Evolutionary conservation across 78 protist species (phyloP).

Genomic region (Dictyostelium capitatum): DNA sequence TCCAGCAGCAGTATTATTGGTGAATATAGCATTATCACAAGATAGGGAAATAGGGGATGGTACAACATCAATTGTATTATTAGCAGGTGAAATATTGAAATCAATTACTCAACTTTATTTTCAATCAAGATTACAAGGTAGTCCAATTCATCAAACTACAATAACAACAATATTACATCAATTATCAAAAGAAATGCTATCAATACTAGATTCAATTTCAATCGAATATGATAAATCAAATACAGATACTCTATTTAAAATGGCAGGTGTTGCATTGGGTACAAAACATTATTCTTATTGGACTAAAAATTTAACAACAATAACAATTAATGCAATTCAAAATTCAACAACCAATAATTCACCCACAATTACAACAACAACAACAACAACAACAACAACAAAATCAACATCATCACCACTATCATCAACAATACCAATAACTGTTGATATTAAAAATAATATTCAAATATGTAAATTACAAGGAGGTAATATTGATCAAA

Average conservation of each 20-base stretch:
- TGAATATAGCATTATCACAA: conserved; percentile 98
- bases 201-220: conserved; percentile 19
- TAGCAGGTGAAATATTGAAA: conserved; percentile 97
- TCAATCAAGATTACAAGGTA: not conserved
- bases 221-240: not conserved
- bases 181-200: not conserved
- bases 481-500: conserved; percentile 36
- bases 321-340: conserved; percentile 34
- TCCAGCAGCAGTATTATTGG: conserved; percentile 99
- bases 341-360: not conserved
- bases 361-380: not conserved
- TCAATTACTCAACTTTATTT: not conserved
- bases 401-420: not conserved
- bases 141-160: conserved; percentile 38
- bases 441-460: conserved; percentile 10
- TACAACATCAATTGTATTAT: conserved; percentile 99
- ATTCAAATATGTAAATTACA: conserved; percentile 29
- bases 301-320: conserved; percentile 25
- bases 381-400: not conserved
- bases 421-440: not conserved
- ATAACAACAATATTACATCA: conserved; percentile 18
- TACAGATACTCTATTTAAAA: conserved; percentile 7
- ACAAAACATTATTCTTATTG: conserved; percentile 78
- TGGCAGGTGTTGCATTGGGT: conserved; percentile 77
- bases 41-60: conserved; percentile 99